phyloP scores from a whole-genome alignment of 768 basidiomycete species.

The Suillus hirtellus region DNA sequence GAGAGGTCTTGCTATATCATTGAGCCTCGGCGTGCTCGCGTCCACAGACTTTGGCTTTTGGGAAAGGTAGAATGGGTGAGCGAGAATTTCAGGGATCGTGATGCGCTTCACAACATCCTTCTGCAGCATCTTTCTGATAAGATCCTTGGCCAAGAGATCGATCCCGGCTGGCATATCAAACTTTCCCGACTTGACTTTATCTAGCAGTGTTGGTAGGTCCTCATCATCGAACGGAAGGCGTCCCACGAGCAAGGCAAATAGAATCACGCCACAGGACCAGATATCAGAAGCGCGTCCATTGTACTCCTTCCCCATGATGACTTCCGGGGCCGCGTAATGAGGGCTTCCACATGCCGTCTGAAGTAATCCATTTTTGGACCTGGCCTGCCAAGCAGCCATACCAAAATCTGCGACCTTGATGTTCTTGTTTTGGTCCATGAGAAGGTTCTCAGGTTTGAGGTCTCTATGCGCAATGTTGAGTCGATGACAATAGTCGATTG shows the following conservation, averaged over 20 bases:
- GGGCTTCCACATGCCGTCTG: constrained; percentile 91
- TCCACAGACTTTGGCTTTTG: constrained; percentile 45
- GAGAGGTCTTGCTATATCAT: constrained; percentile 71
- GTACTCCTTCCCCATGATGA: constrained; percentile 80
- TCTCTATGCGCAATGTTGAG: constrained; percentile 95
- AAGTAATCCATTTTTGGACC: constrained; percentile 56
- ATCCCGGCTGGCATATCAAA: constrained; percentile 77
- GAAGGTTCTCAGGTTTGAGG: constrained; percentile 91
- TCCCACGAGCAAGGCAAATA: constrained; percentile 86
- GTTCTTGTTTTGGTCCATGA: constrained; percentile 79
- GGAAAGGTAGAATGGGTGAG: constrained; percentile 76
- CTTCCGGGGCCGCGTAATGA: constrained; percentile 93
- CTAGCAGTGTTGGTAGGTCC: constrained; percentile 71
- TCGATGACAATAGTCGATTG: constrained; percentile 90
- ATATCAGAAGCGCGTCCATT: constrained; percentile 88
- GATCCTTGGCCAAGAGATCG: constrained; percentile 67
- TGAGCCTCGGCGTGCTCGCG: constrained; percentile 56
- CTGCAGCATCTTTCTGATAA: constrained; percentile 80
- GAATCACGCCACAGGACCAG: constrained; percentile 95
- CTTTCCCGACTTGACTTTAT: constrained; percentile 73
- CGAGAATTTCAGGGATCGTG: constrained; percentile 76
- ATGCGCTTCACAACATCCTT: constrained; percentile 75
- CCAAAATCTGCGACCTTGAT: constrained; percentile 97
- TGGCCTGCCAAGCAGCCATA: constrained; percentile 91
- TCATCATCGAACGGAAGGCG: constrained; percentile 93